Conservation (phyloP, 2,329 filamentous ascomycete genomes). For the Talaromyces sp. region DNA sequence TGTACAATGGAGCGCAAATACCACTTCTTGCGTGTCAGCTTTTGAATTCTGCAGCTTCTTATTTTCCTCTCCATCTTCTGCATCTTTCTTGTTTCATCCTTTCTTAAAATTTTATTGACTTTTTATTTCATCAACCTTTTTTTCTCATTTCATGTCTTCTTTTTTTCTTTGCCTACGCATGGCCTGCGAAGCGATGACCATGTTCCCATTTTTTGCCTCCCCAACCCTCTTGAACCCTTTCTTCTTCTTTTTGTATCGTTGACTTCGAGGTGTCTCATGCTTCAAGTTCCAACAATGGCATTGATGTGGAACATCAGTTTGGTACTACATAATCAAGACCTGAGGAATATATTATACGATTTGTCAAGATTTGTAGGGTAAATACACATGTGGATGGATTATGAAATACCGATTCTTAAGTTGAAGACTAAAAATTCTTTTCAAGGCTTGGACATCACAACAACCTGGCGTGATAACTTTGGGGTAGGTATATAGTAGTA, state of each 20-base stretch:
- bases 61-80: constrained; percentile 15
- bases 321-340: constrained; percentile 1
- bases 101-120: constrained; percentile 17
- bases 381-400: no score
- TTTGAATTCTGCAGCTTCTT: constrained; percentile 19
- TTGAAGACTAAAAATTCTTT: no score
- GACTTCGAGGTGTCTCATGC: constrained; percentile 18
- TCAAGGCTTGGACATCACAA: no score
- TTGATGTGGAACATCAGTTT: constrained; percentile 18
- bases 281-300: constrained; percentile 21
- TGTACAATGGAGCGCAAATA: constrained; percentile 49
- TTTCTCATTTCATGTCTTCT: constrained; percentile 14
- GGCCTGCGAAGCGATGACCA: constrained; percentile 23
- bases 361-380: background rate
- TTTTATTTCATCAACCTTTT: constrained; percentile 2
- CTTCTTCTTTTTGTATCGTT: constrained; percentile 20
- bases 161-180: constrained; percentile 16
- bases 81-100: constrained; percentile 16
- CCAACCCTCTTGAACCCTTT: constrained; percentile 1
- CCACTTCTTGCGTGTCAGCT: constrained; percentile 34
- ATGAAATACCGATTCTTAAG: no score
- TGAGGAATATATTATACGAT: background rate
- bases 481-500: no score
- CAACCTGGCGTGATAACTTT: no score
- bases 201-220: constrained; percentile 11